A percentile compares a stretch with the other conserved stretches of the same genome.
These are phyloP conservation scores for Talaromyces pinophilus DNA, from an alignment of 2,329 filamentous ascomycete genomes.

Conservation along the genomic window DNA sequence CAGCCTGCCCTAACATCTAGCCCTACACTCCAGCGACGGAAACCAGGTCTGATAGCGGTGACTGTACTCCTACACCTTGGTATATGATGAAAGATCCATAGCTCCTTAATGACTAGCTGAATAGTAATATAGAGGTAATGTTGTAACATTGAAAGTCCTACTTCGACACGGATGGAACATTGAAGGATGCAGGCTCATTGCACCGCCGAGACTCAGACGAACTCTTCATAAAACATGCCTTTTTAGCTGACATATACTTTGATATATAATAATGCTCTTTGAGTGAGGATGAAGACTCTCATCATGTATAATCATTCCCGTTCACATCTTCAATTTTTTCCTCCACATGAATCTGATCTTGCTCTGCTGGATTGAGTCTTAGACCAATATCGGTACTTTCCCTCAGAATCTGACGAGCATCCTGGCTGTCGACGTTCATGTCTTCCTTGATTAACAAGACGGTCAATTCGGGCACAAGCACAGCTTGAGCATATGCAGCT, in stretches of 20 bases:
- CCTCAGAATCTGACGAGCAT: conserved; percentile 59
- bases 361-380: conserved; percentile 65
- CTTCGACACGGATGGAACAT: background rate
- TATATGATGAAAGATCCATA: background rate
- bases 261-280: background rate
- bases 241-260: background rate
- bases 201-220: background rate
- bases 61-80: background rate
- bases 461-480: conserved; percentile 72
- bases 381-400: conserved; percentile 69
- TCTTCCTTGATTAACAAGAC: conserved; percentile 61
- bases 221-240: background rate
- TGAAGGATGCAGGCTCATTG: background rate
- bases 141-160: background rate
- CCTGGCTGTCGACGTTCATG: conserved; percentile 49
- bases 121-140: background rate
- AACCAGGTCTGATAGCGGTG: background rate
- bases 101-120: background rate
- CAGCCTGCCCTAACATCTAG: background rate
- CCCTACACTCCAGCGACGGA: background rate
- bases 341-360: conserved; percentile 52
- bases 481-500: conserved; percentile 69
- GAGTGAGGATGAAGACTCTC: background rate
- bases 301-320: background rate
- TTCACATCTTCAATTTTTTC: conserved; percentile 19